Evolutionary conservation across 208 protist species (phyloP), one percentile per base, ranked within the genome.

Genomic region (Acanthamoeba royreba): DNA sequence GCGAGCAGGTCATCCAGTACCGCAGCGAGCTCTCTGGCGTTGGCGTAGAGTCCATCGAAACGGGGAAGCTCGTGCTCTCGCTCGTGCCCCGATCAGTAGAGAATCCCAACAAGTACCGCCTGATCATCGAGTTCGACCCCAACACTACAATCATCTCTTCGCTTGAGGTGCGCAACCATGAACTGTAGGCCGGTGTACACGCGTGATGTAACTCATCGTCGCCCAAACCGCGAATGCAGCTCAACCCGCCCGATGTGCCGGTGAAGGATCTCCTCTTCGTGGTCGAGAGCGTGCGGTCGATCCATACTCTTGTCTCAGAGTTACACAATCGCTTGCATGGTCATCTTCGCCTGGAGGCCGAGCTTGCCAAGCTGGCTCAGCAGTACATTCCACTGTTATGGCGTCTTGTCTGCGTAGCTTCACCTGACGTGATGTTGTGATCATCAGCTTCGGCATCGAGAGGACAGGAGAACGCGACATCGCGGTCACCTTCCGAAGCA

Each of bases 221-320:
- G n/a, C n/a, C n/a, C n/a, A n/a, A n/a, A n/a, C n/a, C n/a, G 38
- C 4, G 25, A 2, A 40, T 7, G 1, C 43, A 83, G 72, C 42
- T 83, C 17, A 9, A 19, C 42, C 72, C 72, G 72, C 25, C 72
- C 13, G 72, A 83, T 11, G 72, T 83, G 72, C 19, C 72, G 0
- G 72, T 83, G 72, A 43, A 83, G 35, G 72, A 83, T n/a, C 72
- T 83, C 72, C 22, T 83, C n/a, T 83, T 52, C 42, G 43, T 83
- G 22, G 25, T 43, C 42, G 42, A 38, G 2, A 83, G 42, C 2
- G 72, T 83, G 0, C 1, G 42, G 35, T 83, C 43, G 3, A n/a
- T 83, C 72, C 38, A 83, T 43, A 38, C 4, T 2, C 7, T 52
- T n/a, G 15, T 83, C 35, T 22, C 19, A 5, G 72, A 83, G 72